A percentile compares a stretch with the other conserved stretches of the same genome.
Conservation (phyloP, 331 rosid species). For the Pyrus hybrid region DNA sequence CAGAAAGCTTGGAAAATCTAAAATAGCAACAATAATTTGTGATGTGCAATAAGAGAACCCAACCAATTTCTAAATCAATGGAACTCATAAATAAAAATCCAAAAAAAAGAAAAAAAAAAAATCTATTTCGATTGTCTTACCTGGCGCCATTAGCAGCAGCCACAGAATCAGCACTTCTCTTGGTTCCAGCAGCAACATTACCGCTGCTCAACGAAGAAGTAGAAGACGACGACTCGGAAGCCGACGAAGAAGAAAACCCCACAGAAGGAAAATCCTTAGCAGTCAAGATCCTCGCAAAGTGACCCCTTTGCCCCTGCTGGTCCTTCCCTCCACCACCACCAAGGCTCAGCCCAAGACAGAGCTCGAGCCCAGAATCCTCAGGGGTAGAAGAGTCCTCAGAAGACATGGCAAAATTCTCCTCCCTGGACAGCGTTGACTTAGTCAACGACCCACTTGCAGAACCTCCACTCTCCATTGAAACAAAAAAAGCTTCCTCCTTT, state of each 20-base stretch:
- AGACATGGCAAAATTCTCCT: slow-evolving; percentile 59
- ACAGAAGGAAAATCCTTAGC: slow-evolving; percentile 60
- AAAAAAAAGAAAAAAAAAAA: background rate
- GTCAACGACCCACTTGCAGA: slow-evolving; percentile 31
- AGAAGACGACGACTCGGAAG: slow-evolving; percentile 30
- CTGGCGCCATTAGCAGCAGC: slow-evolving; percentile 41
- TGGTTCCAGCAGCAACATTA: slow-evolving; percentile 49
- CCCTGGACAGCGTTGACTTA: slow-evolving; percentile 50
- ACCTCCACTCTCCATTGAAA: slow-evolving; percentile 28
- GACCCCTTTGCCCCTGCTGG: slow-evolving; percentile 20
- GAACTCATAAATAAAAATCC: background rate
- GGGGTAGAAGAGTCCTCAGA: slow-evolving; percentile 75
- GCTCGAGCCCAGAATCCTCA: slow-evolving; percentile 67
- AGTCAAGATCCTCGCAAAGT: slow-evolving; percentile 52
- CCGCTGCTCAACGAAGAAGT: slow-evolving; percentile 44
- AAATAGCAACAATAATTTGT: background rate
- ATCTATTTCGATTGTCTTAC: slow-evolving; percentile 10
- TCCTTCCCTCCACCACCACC: slow-evolving; percentile 18
- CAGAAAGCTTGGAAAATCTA: background rate
- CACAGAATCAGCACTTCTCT: slow-evolving; percentile 73
- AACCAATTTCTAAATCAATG: background rate
- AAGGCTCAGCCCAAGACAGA: slow-evolving; percentile 64
- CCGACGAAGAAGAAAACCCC: slow-evolving; percentile 4
- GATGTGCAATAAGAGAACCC: background rate
- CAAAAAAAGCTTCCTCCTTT: too few relatives aligned